Conservation (phyloP, 805 yeast genomes). For the Soucietia sequanensis region DNA sequence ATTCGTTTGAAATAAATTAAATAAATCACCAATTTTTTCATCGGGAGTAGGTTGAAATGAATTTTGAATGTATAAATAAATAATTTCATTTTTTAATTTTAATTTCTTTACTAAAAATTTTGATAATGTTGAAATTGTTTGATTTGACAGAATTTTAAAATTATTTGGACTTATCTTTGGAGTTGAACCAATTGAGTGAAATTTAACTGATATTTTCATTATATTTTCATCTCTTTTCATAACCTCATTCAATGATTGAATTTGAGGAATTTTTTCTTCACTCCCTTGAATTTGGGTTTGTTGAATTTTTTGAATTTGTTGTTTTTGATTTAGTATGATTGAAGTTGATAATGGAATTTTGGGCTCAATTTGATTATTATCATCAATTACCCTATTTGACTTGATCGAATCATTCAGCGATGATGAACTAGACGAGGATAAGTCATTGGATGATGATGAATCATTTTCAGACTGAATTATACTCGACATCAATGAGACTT, state of each 20-base stretch:
- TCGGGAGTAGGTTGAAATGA: constrained; percentile 44
- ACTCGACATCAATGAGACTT: too few species aligned
- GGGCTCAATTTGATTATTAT: constrained; percentile 7
- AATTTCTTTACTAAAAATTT: constrained; percentile 45
- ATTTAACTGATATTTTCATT: constrained; percentile 50
- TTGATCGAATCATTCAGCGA: too few species aligned
- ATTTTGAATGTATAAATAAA: constrained; percentile 37
- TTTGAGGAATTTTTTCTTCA: too few species aligned
- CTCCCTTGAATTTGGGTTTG: too few species aligned
- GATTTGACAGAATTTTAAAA: constrained; percentile 48
- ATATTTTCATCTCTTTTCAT: too few species aligned
- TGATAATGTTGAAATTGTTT: constrained; percentile 45
- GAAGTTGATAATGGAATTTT: constrained; percentile 19
- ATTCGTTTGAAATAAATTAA: constrained; percentile 25
- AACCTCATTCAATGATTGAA: too few species aligned
- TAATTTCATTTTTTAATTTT: constrained; percentile 15
- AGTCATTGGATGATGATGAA: constrained; percentile 8
- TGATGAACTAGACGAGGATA: constrained; percentile 6
- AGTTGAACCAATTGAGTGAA: constrained; percentile 61
- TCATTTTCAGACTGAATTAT: constrained; percentile 2
- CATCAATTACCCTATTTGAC: constrained; percentile 5
- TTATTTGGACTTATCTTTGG: constrained; percentile 48
- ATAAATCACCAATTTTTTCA: constrained; percentile 34
- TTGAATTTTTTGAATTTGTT: background rate
- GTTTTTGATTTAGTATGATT: background rate